phyloP scores from a whole-genome alignment of 805 yeast genomes.

The Sugiyamaella floridensis region DNA sequence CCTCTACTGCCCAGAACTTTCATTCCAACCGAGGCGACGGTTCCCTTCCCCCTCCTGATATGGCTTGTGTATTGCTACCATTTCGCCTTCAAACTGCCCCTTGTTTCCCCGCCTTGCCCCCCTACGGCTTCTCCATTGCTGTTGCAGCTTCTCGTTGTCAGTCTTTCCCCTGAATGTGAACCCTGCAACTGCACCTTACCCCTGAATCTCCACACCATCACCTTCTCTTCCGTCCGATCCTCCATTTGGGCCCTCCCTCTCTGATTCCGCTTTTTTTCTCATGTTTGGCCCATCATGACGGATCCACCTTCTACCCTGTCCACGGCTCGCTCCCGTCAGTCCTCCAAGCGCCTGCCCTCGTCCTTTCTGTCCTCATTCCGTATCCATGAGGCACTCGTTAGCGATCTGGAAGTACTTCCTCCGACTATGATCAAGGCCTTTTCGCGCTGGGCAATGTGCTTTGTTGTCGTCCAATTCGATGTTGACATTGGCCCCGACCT shows the following conservation, averaged over 20 bases:
- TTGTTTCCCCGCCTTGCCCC: neutral
- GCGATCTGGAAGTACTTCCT: conserved; percentile 6
- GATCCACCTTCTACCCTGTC: neutral
- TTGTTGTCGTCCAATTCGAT: conserved; percentile 23
- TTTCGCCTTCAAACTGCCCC: too few species aligned
- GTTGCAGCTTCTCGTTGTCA: neutral
- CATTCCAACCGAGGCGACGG: too few species aligned
- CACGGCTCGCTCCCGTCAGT: neutral
- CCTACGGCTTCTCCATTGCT: neutral
- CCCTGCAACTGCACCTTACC: neutral
- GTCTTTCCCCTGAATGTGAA: neutral
- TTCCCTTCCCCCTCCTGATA: too few species aligned
- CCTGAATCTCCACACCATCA: neutral
- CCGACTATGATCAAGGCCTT: neutral
- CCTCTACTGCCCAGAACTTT: too few species aligned
- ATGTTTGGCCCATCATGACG: neutral
- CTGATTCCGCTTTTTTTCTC: neutral
- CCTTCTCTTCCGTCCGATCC: neutral
- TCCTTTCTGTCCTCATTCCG: conserved; percentile 44
- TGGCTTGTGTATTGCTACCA: too few species aligned
- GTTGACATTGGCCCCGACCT: conserved; percentile 25
- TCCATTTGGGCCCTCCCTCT: neutral
- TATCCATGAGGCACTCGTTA: conserved; percentile 22
- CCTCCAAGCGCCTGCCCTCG: conserved; percentile 26
- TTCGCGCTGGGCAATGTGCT: conserved; percentile 17